These are phyloP conservation scores for Polygonum aviculare DNA, from an alignment of 148 eudicot species.

Conservation along the genomic window DNA sequence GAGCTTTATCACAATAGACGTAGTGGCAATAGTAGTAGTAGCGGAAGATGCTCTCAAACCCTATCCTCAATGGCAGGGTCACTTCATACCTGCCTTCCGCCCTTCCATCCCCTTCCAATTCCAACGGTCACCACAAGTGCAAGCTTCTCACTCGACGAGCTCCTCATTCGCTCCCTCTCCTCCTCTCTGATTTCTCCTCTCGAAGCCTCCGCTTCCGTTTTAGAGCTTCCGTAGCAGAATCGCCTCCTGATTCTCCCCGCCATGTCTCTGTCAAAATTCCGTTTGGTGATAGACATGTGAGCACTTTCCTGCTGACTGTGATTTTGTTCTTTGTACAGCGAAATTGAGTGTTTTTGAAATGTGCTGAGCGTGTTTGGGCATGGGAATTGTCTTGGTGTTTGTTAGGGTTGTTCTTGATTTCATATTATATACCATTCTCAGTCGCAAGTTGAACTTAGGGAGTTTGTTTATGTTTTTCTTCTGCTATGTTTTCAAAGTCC, in stretches of 20 bases:
- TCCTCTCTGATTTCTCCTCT: neutral
- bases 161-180: neutral
- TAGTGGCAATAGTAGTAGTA: neutral
- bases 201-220: slow-evolving; percentile 10
- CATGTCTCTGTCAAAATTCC: slow-evolving; percentile 66
- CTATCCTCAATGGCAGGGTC: slow-evolving; percentile 4
- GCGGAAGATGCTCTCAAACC: neutral
- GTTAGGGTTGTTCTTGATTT: too few relatives aligned
- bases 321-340: neutral
- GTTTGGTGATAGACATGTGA: slow-evolving; percentile 82
- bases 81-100: slow-evolving; percentile 3
- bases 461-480: too few relatives aligned
- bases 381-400: too few relatives aligned
- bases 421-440: too few relatives aligned
- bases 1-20: neutral
- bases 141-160: neutral
- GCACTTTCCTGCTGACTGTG: slow-evolving; percentile 13
- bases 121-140: neutral
- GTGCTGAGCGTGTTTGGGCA: too few relatives aligned
- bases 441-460: too few relatives aligned
- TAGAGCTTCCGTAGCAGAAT: neutral
- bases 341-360: neutral
- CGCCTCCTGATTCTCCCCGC: slow-evolving; percentile 16
- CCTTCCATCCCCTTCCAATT: neutral
- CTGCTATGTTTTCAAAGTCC: too few relatives aligned